Evolutionary conservation across 2,329 filamentous ascomycete genomes (phyloP).

Genomic region (Ophiosphaerella herpotricha): DNA sequence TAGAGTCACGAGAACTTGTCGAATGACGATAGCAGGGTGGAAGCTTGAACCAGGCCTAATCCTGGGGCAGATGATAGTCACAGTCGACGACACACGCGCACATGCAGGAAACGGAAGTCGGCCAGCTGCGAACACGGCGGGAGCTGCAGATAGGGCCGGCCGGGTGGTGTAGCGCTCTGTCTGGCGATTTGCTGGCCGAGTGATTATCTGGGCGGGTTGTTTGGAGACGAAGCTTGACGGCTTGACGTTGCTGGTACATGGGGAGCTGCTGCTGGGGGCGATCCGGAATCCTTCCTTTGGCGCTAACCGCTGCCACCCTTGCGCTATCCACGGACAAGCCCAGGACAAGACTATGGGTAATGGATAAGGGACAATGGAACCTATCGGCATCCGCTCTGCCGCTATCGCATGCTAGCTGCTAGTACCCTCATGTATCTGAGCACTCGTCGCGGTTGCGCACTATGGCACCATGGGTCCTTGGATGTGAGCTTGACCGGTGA

Average conservation of each 20-base stretch:
- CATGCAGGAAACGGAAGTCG: background rate
- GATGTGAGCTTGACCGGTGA: slow-evolving; percentile 28
- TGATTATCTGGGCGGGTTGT: slow-evolving; percentile 28
- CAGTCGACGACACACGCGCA: slow-evolving; percentile 11
- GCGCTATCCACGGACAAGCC: slow-evolving; percentile 9
- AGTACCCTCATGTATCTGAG: too few relatives aligned
- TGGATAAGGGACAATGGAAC: too few relatives aligned
- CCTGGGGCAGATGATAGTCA: background rate
- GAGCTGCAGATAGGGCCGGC: slow-evolving; percentile 18
- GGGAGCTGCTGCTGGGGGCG: slow-evolving; percentile 13
- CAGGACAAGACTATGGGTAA: background rate
- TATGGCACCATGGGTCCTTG: slow-evolving; percentile 20
- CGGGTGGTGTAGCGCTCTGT: slow-evolving; percentile 17
- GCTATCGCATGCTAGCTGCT: too few relatives aligned
- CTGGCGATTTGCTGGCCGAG: slow-evolving; percentile 14
- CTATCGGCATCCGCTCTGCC: background rate
- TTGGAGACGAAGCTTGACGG: slow-evolving; percentile 10
- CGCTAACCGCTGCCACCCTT: background rate
- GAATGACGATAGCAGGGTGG: slow-evolving; percentile 40
- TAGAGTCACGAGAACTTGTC: slow-evolving; percentile 41
- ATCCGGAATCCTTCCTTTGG: background rate
- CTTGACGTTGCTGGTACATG: slow-evolving; percentile 17
- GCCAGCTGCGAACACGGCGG: slow-evolving; percentile 5
- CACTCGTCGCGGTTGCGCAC: background rate
- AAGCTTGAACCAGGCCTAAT: too few relatives aligned